Evolutionary conservation across 2,329 filamentous ascomycete genomes (phyloP).

Genomic region (Mycosphaerella sp.): DNA sequence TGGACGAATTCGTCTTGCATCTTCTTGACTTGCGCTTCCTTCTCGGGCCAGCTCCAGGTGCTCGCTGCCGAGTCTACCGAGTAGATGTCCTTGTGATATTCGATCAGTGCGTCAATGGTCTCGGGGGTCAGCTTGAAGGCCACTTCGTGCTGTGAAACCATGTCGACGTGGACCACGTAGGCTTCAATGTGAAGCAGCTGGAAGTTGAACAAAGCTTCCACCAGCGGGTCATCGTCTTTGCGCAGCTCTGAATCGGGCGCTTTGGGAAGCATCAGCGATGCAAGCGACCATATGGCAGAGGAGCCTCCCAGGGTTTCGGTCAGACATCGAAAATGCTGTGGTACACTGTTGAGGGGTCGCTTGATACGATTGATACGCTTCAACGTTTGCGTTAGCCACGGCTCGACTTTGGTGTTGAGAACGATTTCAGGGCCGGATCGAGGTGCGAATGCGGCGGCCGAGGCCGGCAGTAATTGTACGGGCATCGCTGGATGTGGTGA

Average conservation of each 20-base stretch:
- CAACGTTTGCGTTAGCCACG: conserved; percentile 92
- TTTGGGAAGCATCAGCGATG: conserved; percentile 88
- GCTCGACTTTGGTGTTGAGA: conserved; percentile 82
- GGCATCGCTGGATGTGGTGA: conserved; percentile 58
- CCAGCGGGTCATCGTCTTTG: conserved; percentile 71
- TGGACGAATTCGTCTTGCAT: conserved; percentile 95
- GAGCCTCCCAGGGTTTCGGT: conserved; percentile 86
- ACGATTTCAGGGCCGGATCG: conserved; percentile 93
- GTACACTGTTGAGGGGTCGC: conserved; percentile 92
- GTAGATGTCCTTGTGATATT: conserved; percentile 95
- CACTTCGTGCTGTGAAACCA: conserved; percentile 95
- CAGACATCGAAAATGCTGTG: conserved; percentile 90
- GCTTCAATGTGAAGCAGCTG: conserved; percentile 90
- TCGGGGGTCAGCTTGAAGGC: conserved; percentile 96
- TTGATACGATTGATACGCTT: conserved; percentile 97
- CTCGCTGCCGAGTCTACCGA: conserved; percentile 81
- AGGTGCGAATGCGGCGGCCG: conserved; percentile 92
- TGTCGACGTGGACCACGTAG: conserved; percentile 98
- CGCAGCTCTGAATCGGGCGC: conserved; percentile 76
- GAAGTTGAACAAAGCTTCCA: conserved; percentile 87
- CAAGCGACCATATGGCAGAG: conserved; percentile 90
- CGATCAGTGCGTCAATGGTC: conserved; percentile 85
- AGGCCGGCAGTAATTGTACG: conserved; percentile 86
- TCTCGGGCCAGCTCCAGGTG: conserved; percentile 93
- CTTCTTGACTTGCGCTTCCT: conserved; percentile 94